Evolutionary conservation across 345 rosid species (phyloP).

Genomic region (Syzygium oleosum): DNA sequence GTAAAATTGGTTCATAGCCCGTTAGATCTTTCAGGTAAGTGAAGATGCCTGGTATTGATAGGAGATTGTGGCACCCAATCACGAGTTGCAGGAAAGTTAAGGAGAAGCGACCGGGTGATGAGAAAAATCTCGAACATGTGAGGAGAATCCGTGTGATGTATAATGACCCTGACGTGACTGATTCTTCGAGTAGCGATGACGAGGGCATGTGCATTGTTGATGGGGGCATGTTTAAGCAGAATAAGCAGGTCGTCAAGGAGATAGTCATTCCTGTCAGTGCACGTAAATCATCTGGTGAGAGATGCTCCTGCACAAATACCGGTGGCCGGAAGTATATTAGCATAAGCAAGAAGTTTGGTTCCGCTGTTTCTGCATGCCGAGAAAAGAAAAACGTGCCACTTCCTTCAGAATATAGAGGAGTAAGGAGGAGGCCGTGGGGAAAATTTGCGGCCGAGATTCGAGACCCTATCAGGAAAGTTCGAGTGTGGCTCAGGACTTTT

Average conservation of each 20-base stretch:
- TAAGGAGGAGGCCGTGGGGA: neutral
- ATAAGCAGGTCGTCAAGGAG: neutral
- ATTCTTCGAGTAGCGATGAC: neutral
- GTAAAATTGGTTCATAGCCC: neutral
- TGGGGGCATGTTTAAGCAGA: neutral
- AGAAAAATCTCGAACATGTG: neutral
- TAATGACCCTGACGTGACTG: neutral
- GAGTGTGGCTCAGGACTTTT: neutral
- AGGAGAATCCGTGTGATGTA: neutral
- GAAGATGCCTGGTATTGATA: neutral
- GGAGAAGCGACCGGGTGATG: neutral
- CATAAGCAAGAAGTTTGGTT: neutral
- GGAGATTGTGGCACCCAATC: neutral
- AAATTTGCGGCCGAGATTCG: neutral
- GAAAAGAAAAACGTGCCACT: neutral
- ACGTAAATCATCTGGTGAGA: neutral
- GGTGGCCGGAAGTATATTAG: neutral
- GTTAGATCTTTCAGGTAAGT: neutral
- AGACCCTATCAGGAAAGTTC: neutral
- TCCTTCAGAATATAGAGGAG: neutral
- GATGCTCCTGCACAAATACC: neutral
- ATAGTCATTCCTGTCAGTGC: neutral
- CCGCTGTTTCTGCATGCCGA: neutral
- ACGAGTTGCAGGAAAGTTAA: neutral
- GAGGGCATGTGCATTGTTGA: neutral